Base-by-base conservation (phyloP, 345 rosid species). In the Euclidium syriacum region DNA sequence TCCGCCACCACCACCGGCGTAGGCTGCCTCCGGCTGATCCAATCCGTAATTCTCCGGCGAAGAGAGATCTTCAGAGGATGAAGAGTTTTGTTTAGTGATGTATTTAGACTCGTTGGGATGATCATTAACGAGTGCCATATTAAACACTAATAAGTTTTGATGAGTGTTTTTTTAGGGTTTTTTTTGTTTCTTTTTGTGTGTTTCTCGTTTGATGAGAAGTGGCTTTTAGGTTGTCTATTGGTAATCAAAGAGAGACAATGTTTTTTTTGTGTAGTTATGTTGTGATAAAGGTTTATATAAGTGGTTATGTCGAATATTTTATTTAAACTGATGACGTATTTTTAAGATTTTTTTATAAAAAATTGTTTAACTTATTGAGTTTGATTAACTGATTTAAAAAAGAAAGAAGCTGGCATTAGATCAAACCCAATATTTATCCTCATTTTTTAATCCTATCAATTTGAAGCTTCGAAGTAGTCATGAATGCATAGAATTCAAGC, bases 51-150 rank as follows among this genome's bases (percentile, higher is more conserved):
- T 42, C 38, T 73, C 79, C 11, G 74, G 72, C 3, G 84, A 77
- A 38, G 82, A 74, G 54, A 71, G 73, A 66, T 76, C 81, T 38
- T 68, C 68, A 7, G 64, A 54, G 14, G 74, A 62, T 16, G 72
- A 49, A 10, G 74, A 70, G 34, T 70, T 70, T 62, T 54, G 74
- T 47, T 47, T 62, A 35, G 50, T 3, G 29, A 70, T 56, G 74
- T 70, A 70, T 17, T 16, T 47, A 29, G 68, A 7, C 51, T 69
- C 55, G 33, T 52, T 62, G 49, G 71, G 46, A 48, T 74, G 72
- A 44, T 70, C 73, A 42, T 74, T 71, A 68, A 76, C 74, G 65
- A 74, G 79, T 73, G 86, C 80, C 88, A 85, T n/a, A n/a, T 79
- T 44, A 35, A 52, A 75, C 27, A 50, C 53, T 58, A 50, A 54